Conservation (phyloP, 768 basidiomycete species). For the Tephrocybe rancida region DNA sequence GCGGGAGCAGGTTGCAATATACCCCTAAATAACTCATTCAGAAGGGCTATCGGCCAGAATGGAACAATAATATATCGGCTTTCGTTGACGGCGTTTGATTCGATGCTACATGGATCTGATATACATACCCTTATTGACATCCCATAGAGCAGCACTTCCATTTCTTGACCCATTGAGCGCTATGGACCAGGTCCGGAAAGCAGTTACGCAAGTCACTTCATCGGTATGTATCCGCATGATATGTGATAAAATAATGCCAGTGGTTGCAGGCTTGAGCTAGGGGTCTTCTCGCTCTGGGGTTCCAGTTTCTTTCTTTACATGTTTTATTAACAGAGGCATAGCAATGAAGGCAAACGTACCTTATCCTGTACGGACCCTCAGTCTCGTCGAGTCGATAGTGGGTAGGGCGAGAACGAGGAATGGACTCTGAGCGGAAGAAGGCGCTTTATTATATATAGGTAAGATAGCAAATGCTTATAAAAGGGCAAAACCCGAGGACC, state of each 20-base stretch:
- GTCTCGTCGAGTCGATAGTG: constrained; percentile 92
- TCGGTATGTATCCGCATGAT: constrained; percentile 82
- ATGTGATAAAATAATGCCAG: constrained; percentile 53
- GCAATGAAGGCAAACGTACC: constrained; percentile 47
- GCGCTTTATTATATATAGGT: too few species aligned
- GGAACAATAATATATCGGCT: constrained; percentile 60
- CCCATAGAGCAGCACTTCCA: constrained; percentile 88
- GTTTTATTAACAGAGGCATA: background rate
- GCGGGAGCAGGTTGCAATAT: constrained; percentile 83
- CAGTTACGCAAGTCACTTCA: constrained; percentile 65
- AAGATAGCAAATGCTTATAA: too few species aligned
- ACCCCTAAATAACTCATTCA: constrained; percentile 55
- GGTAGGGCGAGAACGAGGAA: too few species aligned
- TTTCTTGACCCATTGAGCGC: constrained; percentile 84
- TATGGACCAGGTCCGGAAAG: constrained; percentile 82
- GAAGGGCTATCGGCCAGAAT: background rate
- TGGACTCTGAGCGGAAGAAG: too few species aligned
- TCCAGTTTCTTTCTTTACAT: constrained; percentile 76
- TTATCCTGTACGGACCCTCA: constrained; percentile 85
- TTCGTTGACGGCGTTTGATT: constrained; percentile 69
- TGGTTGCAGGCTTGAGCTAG: constrained; percentile 47
- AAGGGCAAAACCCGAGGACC: too few species aligned
- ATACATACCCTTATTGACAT: constrained; percentile 82
- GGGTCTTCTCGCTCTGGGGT: constrained; percentile 50
- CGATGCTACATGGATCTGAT: constrained; percentile 78